These are phyloP conservation scores for Grosmannia huntii DNA, from an alignment of 2,329 filamentous ascomycete genomes.

Conservation along the genomic window DNA sequence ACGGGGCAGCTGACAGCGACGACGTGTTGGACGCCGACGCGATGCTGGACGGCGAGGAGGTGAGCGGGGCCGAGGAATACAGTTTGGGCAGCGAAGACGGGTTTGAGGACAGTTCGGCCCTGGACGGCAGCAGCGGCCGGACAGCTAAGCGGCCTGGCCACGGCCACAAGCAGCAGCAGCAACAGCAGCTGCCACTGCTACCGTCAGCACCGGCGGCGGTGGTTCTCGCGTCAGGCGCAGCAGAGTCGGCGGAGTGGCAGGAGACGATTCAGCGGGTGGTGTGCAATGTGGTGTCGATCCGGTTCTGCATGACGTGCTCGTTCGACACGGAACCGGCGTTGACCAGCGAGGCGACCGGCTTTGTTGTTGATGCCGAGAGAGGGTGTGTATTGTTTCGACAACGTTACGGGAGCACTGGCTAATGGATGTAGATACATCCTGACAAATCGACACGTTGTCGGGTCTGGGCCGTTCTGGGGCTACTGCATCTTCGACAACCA, in stretches of 20 bases:
- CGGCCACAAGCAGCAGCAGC: neutral
- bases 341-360: constrained; percentile 91
- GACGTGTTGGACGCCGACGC: neutral
- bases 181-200: neutral
- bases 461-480: constrained; percentile 92
- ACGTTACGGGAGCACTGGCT: neutral
- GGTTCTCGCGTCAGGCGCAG: constrained; percentile 14
- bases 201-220: constrained; percentile 4
- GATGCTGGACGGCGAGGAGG: constrained; percentile 2
- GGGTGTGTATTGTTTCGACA: constrained; percentile 40
- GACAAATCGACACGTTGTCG: constrained; percentile 87
- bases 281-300: constrained; percentile 92
- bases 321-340: constrained; percentile 95
- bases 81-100: neutral
- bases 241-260: constrained; percentile 54
- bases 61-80: neutral
- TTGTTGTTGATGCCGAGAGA: constrained; percentile 88
- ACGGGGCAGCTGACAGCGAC: neutral
- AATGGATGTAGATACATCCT: constrained; percentile 51
- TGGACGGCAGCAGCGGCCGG: neutral
- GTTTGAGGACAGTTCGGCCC: neutral
- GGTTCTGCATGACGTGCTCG: constrained; percentile 94
- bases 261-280: constrained; percentile 90
- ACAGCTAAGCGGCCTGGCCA: neutral
- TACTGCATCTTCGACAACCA: constrained; percentile 99